These are phyloP conservation scores for Lichina pygmaea DNA, from an alignment of 495 filamentous ascomycete species.

Conservation along the genomic window DNA sequence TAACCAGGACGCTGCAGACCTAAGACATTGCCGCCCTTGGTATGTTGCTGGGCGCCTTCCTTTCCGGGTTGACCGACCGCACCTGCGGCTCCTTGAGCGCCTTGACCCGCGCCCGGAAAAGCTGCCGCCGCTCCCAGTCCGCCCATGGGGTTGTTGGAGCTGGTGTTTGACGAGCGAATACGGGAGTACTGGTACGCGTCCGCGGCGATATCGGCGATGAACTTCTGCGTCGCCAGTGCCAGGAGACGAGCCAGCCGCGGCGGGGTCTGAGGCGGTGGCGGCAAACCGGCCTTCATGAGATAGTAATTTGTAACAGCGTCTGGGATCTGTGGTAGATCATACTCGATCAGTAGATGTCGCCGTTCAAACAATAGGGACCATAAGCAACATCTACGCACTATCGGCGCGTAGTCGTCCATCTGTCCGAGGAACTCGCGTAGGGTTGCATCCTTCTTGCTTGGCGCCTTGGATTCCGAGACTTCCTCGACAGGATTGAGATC, in stretches of 20 bases:
- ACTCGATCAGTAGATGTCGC: neutral
- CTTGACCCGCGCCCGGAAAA: conserved; percentile 27
- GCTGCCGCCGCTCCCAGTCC: conserved; percentile 57
- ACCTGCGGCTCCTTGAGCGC: conserved; percentile 20
- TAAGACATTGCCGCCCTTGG: conserved; percentile 32
- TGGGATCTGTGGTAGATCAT: conserved; percentile 41
- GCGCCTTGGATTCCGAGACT: conserved; percentile 12
- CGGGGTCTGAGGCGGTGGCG: conserved; percentile 65
- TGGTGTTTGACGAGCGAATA: conserved; percentile 69
- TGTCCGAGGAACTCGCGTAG: conserved; percentile 74
- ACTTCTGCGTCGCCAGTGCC: conserved; percentile 88
- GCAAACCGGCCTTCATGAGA: conserved; percentile 80
- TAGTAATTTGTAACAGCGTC: conserved; percentile 96
- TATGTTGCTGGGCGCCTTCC: conserved; percentile 4
- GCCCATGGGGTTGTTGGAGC: conserved; percentile 65
- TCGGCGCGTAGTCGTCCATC: conserved; percentile 97
- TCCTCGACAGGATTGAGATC: neutral
- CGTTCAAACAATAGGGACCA: neutral
- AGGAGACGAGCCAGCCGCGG: conserved; percentile 74
- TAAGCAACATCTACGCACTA: conserved; percentile 28
- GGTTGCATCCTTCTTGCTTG: conserved; percentile 69
- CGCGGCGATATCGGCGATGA: conserved; percentile 88
- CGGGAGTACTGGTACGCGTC: conserved; percentile 95
- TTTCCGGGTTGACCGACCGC: conserved; percentile 20
- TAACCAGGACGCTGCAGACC: conserved; percentile 80